Base-by-base conservation (phyloP, 805 yeast genomes). In the Sugiyamaella floridensis region DNA sequence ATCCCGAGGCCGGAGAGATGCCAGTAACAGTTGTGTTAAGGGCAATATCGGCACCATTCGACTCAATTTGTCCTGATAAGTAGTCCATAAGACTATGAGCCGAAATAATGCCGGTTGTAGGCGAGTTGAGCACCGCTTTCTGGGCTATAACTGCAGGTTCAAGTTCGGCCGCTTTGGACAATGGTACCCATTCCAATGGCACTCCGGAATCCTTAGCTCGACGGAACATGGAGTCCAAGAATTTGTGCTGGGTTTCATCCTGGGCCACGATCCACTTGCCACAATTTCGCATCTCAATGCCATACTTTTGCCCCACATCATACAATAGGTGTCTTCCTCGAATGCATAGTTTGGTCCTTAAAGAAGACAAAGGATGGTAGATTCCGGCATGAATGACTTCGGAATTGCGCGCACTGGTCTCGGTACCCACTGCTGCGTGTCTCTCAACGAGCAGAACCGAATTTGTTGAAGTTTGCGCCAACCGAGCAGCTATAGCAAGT, bases 381-480 rank as follows among this genome's bases (percentile, higher is more conserved):
- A 89, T 62, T 0, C 96, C 97, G 0, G 96, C 96, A 68, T 89
- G 97, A 20, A 89, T 84, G 22, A 90, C 97, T 63, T 90, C 97
- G 1, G 95, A 86, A 71, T 89, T 89, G 49, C 97, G 73, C n/a
- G 92, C 78, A 5, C 95, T 84, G 0, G 96, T 88, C 61, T 89
- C 97, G 58, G 78, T 76, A 1, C 96, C 97, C 47, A 81, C 65
- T 37, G 73, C 72, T 1, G 69, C 66, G 64, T 89, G 80, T 61
- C 85, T 81, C 60, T 89, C 97, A 1, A 89, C 65, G 9, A 90
- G 64, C 0, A 86, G 66, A 0, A 89, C 89, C 4, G 69, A 70
- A 52, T 77, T 76, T 4, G 73, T 66, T n/a, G 74, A 57, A 2
- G 67, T 61, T 48, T 71, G 67, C 43, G 80, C 70, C 32, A 89